Evolutionary conservation across 2,329 filamentous ascomycete genomes (phyloP).

Genomic region (Colletotrichum spaethianum): DNA sequence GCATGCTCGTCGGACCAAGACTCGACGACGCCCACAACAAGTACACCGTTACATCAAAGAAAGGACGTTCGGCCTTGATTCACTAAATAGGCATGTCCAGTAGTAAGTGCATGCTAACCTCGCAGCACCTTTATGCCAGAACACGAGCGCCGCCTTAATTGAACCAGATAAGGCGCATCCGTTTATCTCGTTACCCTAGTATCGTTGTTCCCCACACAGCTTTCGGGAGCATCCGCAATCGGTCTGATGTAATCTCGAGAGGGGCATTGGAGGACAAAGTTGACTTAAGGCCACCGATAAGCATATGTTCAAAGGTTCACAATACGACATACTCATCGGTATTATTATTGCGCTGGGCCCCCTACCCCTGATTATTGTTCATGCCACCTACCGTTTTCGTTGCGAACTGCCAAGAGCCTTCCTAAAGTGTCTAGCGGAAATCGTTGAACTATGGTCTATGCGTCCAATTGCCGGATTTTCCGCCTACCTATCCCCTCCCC

Average conservation of each 20-base stretch:
- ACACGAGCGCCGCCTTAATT: neutral
- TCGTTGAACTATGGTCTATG: neutral
- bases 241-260: neutral
- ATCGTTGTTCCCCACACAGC: neutral
- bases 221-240: neutral
- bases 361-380: slow-evolving; percentile 11
- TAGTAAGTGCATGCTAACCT: neutral
- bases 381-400: slow-evolving; percentile 35
- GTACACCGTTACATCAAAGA: no score
- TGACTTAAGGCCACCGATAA: slow-evolving; percentile 11
- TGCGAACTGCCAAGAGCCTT: slow-evolving; percentile 15
- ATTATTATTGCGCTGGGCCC: neutral
- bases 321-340: neutral
- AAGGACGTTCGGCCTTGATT: neutral
- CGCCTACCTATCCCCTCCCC: neutral
- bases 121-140: neutral
- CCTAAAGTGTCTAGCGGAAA: slow-evolving; percentile 30
- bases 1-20: no score
- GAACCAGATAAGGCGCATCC: neutral
- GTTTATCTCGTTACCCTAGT: neutral
- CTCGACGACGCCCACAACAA: neutral
- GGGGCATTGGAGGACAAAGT: neutral
- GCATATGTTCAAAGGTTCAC: neutral
- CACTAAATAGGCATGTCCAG: neutral
- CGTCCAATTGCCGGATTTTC: slow-evolving; percentile 16